phyloP scores from a whole-genome alignment of 2,329 filamentous ascomycete genomes.

The Fusarium aywerte region DNA sequence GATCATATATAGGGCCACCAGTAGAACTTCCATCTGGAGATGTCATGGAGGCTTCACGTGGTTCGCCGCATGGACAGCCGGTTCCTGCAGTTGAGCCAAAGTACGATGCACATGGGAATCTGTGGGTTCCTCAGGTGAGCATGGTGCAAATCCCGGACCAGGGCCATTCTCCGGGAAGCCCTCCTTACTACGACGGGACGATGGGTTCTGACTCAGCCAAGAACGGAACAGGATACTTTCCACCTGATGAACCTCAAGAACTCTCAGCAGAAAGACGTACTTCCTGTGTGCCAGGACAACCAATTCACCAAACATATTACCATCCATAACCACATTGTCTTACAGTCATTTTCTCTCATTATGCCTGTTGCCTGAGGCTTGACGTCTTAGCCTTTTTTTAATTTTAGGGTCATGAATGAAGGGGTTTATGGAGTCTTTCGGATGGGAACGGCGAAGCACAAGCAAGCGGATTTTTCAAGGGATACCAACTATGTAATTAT shows the following conservation, averaged over 20 bases:
- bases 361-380: conserved; percentile 2
- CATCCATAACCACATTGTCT: conserved; percentile 31
- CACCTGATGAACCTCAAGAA: conserved; percentile 41
- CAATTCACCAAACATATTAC: conserved; percentile 43
- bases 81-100: conserved; percentile 41
- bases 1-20: conserved; percentile 42
- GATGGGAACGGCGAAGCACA: conserved; percentile 2
- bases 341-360: conserved; percentile 3
- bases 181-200: conserved; percentile 34
- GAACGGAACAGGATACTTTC: conserved; percentile 31
- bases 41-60: conserved; percentile 17
- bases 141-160: conserved; percentile 45
- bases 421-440: conserved; percentile 29
- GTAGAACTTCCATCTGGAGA: conserved; percentile 44
- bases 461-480: conserved; percentile 18
- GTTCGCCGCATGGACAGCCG: conserved; percentile 33
- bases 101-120: conserved; percentile 48
- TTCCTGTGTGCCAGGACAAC: conserved; percentile 16
- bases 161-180: conserved; percentile 33
- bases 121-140: conserved; percentile 51
- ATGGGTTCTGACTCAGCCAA: conserved; percentile 33
- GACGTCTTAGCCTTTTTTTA: conserved; percentile 14
- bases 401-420: conserved; percentile 12
- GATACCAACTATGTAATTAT: conserved; percentile 22
- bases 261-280: conserved; percentile 37